Evolutionary conservation across 2,329 filamentous ascomycete genomes (phyloP), one percentile per base, ranked within the genome.

Genomic region (Cryphonectria radicalis): DNA sequence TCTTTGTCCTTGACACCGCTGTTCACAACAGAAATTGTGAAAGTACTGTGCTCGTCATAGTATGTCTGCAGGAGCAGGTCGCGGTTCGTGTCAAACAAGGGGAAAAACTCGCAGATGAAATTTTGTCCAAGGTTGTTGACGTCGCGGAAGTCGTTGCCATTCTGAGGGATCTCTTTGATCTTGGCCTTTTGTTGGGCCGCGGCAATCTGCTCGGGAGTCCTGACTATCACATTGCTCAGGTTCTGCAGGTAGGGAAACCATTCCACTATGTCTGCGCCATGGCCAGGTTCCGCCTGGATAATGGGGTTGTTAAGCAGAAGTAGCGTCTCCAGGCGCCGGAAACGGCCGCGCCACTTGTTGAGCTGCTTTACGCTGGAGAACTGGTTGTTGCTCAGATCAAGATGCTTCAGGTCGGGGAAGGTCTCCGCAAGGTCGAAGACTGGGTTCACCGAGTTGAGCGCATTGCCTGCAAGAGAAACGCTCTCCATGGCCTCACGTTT

Each of bases 311-410:
- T 91, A 13, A 87, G 87, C 73, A 97, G 83, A 73, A 97, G 90
- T 2, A 99, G 86, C 67, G 95, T 95, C 78, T 97, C 90, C 14
- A 98, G 86, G 70, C 90, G 84, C 67, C 87, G 89, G 77, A 98
- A 95, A 69, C 92, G 93, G 77, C 90, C 89, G 72, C 91, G 91
- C 94, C 94, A 98, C 43, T 85, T 87, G 67, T 90, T 87, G 63
- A 99, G 81, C 13, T 88, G 87, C 70, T 90, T 88, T 66, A 94
- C 81, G 67, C 88, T 89, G 71, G 87, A 85, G 76, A 99, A 89
- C 57, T 90, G 88, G 81, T 98, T 98, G 78, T 91, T 89, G 69
- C 93, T 96, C 37, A 98, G 87, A 75, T 98, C 95, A 17, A 99
- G 89, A 75, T 97, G 95, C 79, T 93, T 91, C 72, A 98, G 85